Evolutionary conservation across 345 rosid genomes (phyloP).

Genomic region (Brassica carinata): DNA sequence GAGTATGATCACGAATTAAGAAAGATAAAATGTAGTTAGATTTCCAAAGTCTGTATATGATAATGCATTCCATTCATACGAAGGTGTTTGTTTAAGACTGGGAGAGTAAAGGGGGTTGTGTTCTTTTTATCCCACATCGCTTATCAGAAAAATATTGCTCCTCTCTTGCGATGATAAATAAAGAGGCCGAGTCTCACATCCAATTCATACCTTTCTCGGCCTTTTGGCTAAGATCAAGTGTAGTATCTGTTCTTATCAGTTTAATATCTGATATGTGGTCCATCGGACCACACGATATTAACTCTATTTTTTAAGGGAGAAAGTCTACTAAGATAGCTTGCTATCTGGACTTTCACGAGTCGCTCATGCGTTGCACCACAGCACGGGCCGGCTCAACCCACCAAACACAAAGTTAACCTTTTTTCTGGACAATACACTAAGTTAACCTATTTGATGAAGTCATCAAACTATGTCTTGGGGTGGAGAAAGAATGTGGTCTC

Average conservation of each 20-base stretch:
- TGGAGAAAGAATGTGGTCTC: no score
- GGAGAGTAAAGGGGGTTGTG: not conserved
- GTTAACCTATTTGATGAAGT: no score
- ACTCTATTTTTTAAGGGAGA: not conserved
- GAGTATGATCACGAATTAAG: no score
- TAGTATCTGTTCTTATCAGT: conserved; percentile 65
- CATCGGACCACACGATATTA: conserved; percentile 38
- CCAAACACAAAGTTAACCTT: no score
- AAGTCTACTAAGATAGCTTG: no score
- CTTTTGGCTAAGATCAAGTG: conserved; percentile 74
- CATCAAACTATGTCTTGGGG: no score
- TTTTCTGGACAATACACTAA: no score
- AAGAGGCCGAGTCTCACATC: not conserved
- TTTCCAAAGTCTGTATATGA: not conserved
- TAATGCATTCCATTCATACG: not conserved
- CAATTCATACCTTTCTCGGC: conserved; percentile 59
- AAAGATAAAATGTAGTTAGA: no score
- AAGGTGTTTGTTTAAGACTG: not conserved
- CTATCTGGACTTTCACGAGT: no score
- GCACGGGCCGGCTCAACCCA: no score
- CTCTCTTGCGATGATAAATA: not conserved
- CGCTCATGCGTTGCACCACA: no score
- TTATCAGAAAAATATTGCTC: not conserved
- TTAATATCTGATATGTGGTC: conserved; percentile 57
- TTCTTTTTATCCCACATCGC: not conserved